These are phyloP conservation scores for Zygosaccharomyces pseudobailii DNA, from an alignment of 1,139 yeast genomes.

Conservation along the genomic window DNA sequence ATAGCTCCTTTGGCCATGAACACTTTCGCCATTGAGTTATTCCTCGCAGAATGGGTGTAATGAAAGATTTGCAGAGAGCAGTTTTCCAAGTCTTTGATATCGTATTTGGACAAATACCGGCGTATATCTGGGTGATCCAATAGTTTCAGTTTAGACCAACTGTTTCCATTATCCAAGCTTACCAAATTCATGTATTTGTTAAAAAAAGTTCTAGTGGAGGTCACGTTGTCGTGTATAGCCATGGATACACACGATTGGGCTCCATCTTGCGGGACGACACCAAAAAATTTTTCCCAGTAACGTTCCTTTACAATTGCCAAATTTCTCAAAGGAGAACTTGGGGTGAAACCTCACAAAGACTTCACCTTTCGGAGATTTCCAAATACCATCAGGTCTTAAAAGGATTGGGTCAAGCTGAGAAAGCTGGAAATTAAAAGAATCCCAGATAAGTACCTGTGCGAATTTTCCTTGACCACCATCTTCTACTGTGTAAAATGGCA, in stretches of 20 bases:
- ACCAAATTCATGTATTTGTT: not conserved
- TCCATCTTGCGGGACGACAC: not conserved
- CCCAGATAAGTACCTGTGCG: conserved; percentile 6
- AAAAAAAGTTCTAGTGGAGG: not conserved
- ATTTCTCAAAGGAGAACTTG: conserved; percentile 17
- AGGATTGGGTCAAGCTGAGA: not conserved
- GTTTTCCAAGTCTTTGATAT: conserved; percentile 59
- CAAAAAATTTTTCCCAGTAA: not conserved
- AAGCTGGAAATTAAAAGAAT: not conserved
- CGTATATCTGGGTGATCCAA: conserved; percentile 45
- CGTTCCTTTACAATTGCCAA: not conserved
- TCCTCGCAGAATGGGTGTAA: conserved; percentile 2
- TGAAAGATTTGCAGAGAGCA: conserved; percentile 30
- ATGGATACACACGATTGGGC: not conserved
- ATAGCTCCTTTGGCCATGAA: not conserved
- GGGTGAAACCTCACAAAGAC: not conserved
- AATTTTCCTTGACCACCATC: not conserved
- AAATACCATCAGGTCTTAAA: not conserved
- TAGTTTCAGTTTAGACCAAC: conserved; percentile 54
- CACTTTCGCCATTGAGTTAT: not conserved
- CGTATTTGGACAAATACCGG: conserved; percentile 38
- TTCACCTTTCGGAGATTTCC: not conserved
- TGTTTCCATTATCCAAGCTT: conserved; percentile 54
- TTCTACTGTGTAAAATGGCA: conserved; percentile 2
- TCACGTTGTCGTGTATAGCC: not conserved